Percentiles rank a stretch among this genome's conserved stretches.
Conservation (phyloP, 164 flowering plant species). For the Platanus orientalis region DNA sequence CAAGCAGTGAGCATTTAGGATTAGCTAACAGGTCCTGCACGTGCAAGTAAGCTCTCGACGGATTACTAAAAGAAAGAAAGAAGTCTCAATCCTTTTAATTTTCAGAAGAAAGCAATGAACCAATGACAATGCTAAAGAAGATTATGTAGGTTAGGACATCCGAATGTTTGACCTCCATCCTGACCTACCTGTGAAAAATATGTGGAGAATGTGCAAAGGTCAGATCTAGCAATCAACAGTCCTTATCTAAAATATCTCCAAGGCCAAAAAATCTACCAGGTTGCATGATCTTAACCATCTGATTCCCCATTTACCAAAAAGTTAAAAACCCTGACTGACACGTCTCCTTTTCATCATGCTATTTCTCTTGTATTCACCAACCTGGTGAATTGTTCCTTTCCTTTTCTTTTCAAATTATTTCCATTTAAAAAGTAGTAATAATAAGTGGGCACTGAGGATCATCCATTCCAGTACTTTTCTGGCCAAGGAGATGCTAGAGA, state of each 20-base stretch:
- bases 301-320: too few relatives aligned
- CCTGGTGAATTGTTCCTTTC: too few relatives aligned
- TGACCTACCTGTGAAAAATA: not conserved
- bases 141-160: not conserved
- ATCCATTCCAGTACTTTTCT: too few relatives aligned
- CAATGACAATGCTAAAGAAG: not conserved
- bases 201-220: not conserved
- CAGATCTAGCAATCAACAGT: not conserved
- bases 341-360: too few relatives aligned
- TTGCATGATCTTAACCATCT: too few relatives aligned
- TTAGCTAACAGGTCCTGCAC: conserved; percentile 67
- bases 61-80: too few relatives aligned
- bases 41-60: conserved; percentile 11
- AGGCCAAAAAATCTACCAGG: not conserved
- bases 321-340: too few relatives aligned
- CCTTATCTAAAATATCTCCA: not conserved
- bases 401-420: too few relatives aligned
- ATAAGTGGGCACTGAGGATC: too few relatives aligned
- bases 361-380: too few relatives aligned
- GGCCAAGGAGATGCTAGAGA: not conserved
- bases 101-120: not conserved
- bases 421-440: too few relatives aligned
- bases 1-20: conserved; percentile 83
- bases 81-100: not conserved
- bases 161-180: not conserved